Percentiles rank a stretch among this genome's conserved stretches.
Evolutionary conservation across 2,329 filamentous ascomycete genomes (phyloP).

Genomic region (Macroventuria anomochaeta): DNA sequence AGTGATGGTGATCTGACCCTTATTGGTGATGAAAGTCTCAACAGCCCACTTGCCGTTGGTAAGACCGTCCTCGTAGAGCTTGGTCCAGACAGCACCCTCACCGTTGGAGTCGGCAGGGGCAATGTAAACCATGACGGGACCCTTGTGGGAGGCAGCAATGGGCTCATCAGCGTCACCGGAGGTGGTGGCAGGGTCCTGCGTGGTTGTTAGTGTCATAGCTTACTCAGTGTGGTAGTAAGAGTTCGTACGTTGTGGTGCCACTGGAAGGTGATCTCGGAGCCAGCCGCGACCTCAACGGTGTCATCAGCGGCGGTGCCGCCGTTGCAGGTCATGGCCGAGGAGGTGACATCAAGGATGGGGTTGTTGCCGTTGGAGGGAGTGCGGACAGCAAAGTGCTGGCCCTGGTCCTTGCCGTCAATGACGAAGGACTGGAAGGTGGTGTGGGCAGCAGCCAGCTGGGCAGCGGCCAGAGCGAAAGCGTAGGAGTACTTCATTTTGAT

Average conservation of each 20-base stretch:
- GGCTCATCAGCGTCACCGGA: constrained; percentile 55
- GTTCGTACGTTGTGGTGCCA: constrained; percentile 59
- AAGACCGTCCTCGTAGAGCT: constrained; percentile 50
- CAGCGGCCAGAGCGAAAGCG: constrained; percentile 42
- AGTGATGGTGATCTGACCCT: constrained; percentile 49
- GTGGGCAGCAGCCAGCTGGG: constrained; percentile 44
- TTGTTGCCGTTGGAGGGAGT: constrained; percentile 51
- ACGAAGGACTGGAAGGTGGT: constrained; percentile 51
- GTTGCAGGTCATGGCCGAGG: constrained; percentile 47
- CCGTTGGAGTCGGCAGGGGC: constrained; percentile 53
- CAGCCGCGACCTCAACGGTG: constrained; percentile 55
- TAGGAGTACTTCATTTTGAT: constrained; percentile 45
- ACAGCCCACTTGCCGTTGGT: constrained; percentile 47
- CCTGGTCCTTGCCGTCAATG: constrained; percentile 48
- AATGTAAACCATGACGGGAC: constrained; percentile 61
- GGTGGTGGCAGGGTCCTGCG: neutral
- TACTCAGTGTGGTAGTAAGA: constrained; percentile 3
- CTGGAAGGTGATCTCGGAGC: constrained; percentile 55
- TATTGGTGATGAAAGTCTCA: constrained; percentile 49
- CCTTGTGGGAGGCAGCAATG: constrained; percentile 60
- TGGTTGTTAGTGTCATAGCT: neutral
- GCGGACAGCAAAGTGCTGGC: constrained; percentile 52
- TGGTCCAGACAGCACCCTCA: constrained; percentile 59
- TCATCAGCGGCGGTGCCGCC: constrained; percentile 42
- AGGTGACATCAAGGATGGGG: constrained; percentile 48